Conservation (phyloP, 768 basidiomycete genomes). For the Leccinum olivaceopallidum region DNA sequence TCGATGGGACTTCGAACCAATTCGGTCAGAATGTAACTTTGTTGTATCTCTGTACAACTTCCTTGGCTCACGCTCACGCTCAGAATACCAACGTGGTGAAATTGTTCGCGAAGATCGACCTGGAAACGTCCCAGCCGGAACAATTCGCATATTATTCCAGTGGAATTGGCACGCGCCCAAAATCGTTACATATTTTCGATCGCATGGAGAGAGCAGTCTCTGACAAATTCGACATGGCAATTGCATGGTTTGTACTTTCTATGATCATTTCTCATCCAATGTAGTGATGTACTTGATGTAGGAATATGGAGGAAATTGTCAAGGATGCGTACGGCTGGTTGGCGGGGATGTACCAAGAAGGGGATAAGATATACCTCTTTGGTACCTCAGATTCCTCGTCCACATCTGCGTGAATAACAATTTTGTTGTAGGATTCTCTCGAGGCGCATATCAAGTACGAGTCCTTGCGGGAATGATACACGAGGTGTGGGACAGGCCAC, state of each 20-base stretch:
- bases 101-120: neutral
- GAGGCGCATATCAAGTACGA: slow-evolving; percentile 44
- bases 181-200: neutral
- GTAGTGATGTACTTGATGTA: neutral
- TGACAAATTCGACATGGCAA: neutral
- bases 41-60: neutral
- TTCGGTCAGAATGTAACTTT: neutral
- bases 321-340: slow-evolving; percentile 37
- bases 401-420: neutral
- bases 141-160: neutral
- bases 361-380: slow-evolving; percentile 38
- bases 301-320: slow-evolving; percentile 35
- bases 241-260: neutral
- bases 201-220: neutral
- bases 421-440: slow-evolving; percentile 37
- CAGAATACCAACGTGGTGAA: slow-evolving; percentile 1
- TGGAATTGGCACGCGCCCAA: neutral
- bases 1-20: neutral
- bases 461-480: slow-evolving; percentile 43
- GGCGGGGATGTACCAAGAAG: slow-evolving; percentile 30
- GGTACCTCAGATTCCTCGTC: slow-evolving; percentile 18
- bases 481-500: slow-evolving; percentile 21
- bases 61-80: neutral
- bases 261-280: neutral
- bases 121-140: neutral